Percentiles rank a stretch among this genome's conserved stretches.
Evolutionary conservation across 495 filamentous ascomycete genomes (phyloP).

Genomic region (Podospora conica): DNA sequence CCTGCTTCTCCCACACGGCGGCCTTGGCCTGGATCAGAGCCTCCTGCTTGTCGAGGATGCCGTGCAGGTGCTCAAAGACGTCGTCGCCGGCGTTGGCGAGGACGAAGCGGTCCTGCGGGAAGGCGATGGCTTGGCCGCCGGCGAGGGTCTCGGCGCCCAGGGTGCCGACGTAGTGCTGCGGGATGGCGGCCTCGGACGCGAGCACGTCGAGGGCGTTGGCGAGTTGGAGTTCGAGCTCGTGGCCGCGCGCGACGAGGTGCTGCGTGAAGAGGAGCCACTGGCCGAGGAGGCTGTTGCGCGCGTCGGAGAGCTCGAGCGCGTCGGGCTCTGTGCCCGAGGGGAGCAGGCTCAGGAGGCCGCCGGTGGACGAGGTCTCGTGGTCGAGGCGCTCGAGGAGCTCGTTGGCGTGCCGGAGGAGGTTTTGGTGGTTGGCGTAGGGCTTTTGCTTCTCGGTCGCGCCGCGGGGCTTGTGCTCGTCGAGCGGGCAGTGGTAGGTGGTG

Average conservation of each 20-base stretch:
- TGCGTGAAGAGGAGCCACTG: conserved; percentile 46
- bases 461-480: conserved; percentile 21
- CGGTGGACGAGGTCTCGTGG: conserved; percentile 46
- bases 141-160: conserved; percentile 33
- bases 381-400: conserved; percentile 48
- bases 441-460: conserved; percentile 14
- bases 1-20: conserved; percentile 13
- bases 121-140: conserved; percentile 34
- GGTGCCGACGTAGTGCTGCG: conserved; percentile 30
- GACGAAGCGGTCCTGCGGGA: conserved; percentile 48
- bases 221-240: conserved; percentile 45
- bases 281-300: conserved; percentile 40
- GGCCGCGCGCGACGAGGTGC: conserved; percentile 41
- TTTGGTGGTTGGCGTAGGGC: conserved; percentile 43
- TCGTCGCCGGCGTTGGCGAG: conserved; percentile 47
- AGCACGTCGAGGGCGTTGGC: conserved; percentile 43
- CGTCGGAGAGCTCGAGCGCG: conserved; percentile 24
- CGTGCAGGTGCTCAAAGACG: conserved; percentile 37
- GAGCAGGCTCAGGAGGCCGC: conserved; percentile 44
- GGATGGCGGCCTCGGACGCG: conserved; percentile 43
- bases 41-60: conserved; percentile 42
- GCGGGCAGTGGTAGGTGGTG: conserved; percentile 38
- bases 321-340: conserved; percentile 32
- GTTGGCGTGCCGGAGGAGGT: conserved; percentile 48
- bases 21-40: conserved; percentile 25